A percentile compares a stretch with the other conserved stretches of the same genome.
These are phyloP conservation scores for Mitragyna speciosa DNA, from an alignment of 257 asterid genomes.

Conservation along the genomic window DNA sequence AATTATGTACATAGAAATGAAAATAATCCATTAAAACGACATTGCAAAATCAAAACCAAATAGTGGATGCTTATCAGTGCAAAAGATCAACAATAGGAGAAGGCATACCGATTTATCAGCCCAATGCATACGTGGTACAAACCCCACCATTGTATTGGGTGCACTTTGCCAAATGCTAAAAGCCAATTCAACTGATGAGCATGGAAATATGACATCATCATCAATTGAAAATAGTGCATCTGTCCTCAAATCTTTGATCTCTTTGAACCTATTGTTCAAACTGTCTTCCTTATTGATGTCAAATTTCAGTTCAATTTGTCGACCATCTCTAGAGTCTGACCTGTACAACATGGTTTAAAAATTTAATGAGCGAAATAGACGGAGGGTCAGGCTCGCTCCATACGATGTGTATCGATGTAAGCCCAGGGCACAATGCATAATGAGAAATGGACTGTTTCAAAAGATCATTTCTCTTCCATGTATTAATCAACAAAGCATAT, in stretches of 20 bases:
- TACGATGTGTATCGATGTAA: constrained; percentile 64
- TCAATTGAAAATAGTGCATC: constrained; percentile 83
- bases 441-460: constrained; percentile 73
- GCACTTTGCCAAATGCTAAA: constrained; percentile 79
- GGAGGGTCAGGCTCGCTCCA: constrained; percentile 91
- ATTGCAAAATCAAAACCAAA: neutral
- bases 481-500: constrained; percentile 73
- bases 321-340: constrained; percentile 46
- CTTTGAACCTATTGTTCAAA: constrained; percentile 83
- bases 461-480: constrained; percentile 90
- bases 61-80: neutral
- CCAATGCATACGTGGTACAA: constrained; percentile 89
- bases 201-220: constrained; percentile 77
- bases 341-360: constrained; percentile 45
- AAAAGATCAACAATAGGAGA: neutral
- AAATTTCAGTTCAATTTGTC: constrained; percentile 55
- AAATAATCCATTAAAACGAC: too few species aligned
- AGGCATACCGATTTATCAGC: constrained; percentile 54
- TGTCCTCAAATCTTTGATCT: constrained; percentile 65
- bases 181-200: constrained; percentile 66
- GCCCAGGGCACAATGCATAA: constrained; percentile 68
- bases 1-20: too few species aligned
- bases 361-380: constrained; percentile 52
- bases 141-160: constrained; percentile 83
- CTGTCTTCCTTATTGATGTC: constrained; percentile 77